These are phyloP conservation scores for Tephrocybe sp. DNA, from an alignment of 768 basidiomycete species.

Conservation along the genomic window DNA sequence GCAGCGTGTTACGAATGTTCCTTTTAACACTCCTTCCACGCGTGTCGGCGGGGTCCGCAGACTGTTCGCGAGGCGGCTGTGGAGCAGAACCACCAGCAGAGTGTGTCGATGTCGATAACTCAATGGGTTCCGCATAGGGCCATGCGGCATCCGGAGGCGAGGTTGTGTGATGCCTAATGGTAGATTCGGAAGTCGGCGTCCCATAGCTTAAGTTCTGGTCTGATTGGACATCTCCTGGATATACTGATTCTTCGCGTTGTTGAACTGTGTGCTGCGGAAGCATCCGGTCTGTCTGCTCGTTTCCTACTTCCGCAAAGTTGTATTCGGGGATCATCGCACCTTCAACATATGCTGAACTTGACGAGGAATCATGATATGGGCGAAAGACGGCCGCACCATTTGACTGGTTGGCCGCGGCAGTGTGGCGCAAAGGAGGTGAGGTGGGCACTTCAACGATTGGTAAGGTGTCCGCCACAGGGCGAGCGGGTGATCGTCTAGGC, in stretches of 20 bases:
- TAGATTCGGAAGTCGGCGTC: conserved; percentile 1
- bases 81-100: conserved; percentile 37
- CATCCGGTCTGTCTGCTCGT: conserved; percentile 50
- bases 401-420: conserved; percentile 48
- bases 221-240: conserved; percentile 7
- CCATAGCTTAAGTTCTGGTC: conserved; percentile 1
- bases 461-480: conserved; percentile 40
- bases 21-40: conserved; percentile 62
- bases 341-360: conserved; percentile 34
- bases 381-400: conserved; percentile 60
- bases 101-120: conserved; percentile 26
- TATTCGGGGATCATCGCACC: conserved; percentile 71
- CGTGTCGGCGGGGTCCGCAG: conserved; percentile 33
- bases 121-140: conserved; percentile 43
- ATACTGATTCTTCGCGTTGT: conserved; percentile 5
- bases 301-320: conserved; percentile 74
- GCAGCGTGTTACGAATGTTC: conserved; percentile 64
- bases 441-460: conserved; percentile 62
- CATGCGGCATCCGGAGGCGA: conserved; percentile 22
- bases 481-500: conserved; percentile 35
- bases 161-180: background rate
- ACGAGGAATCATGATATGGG: conserved; percentile 43
- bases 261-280: conserved; percentile 5
- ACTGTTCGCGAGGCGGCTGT: conserved; percentile 20
- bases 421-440: conserved; percentile 59